Base-by-base conservation (phyloP, 2,329 filamentous ascomycete species). In the Stagonosporopsis tanaceti region DNA sequence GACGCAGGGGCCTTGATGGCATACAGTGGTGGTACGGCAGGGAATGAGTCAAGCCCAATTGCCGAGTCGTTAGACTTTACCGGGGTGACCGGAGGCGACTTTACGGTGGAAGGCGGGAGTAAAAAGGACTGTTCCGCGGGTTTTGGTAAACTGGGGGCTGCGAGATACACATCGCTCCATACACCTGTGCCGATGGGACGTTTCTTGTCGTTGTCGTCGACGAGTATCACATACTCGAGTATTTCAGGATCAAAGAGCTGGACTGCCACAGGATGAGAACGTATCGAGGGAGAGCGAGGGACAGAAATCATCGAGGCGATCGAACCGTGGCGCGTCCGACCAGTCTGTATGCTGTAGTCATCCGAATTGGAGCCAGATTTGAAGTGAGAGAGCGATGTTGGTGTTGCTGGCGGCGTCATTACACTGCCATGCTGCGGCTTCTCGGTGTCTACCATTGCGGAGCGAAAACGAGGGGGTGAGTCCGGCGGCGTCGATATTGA, bases 121-220 rank as follows among this genome's bases (percentile, higher is more conserved):
- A 46, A 47, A 12, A 50, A 30, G 11, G 45, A 34, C 38, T 59
- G 56, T 22, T 60, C 42, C 24, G 37, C n/a, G 1, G 51, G 44
- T 28, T 64, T 61, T 1, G 68, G 64, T 8, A 65, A 46, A 37
- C 53, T 62, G 20, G 66, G 72, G 9, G n/a, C 64, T 6, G 72
- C 75, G 6, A 73, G 63, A 57, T 73, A 76, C 0, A 77, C 74
- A 61, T 75, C 67, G 53, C 74, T 76, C 75, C 75, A 77, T 15
- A 68, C 60, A 11, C 75, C 75, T 15, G 63, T 64, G 15, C 75
- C 75, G 12, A 77, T 67, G 3, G 61, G 63, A 35, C 63, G 71
- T 54, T 67, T 73, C 20, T 62, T 63, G 4, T 64, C 66, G 12
- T 70, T 62, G 4, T 63, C 60, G 39, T 69, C 62, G 11, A 47